These are phyloP conservation scores for Colletotrichum theobromicola DNA, from an alignment of 2,329 filamentous ascomycete genomes.

Conservation along the genomic window DNA sequence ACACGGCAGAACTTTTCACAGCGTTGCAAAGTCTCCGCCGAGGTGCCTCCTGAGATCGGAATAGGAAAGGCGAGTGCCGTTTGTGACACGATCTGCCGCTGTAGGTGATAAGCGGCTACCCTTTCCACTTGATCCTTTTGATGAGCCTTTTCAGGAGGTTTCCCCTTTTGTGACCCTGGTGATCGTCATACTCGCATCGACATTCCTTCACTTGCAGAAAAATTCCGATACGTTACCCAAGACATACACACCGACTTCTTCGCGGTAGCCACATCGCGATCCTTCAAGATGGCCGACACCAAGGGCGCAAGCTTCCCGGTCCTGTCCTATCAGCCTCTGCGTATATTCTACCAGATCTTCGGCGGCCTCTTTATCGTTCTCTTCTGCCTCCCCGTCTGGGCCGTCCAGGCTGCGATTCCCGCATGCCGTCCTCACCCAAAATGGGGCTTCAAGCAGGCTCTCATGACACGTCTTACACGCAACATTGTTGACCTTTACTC, in stretches of 20 bases:
- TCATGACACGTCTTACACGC: slow-evolving; percentile 4
- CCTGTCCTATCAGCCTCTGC: neutral
- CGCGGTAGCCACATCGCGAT: neutral
- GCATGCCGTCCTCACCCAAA: slow-evolving; percentile 3
- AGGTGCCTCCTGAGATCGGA: neutral
- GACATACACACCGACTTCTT: neutral
- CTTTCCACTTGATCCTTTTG: neutral
- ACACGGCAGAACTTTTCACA: neutral
- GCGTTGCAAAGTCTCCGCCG: neutral
- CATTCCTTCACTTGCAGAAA: neutral
- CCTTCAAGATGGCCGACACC: neutral
- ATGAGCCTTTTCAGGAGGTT: neutral
- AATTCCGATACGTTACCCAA: neutral
- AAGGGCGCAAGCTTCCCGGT: neutral
- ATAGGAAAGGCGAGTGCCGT: neutral
- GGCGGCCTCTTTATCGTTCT: neutral
- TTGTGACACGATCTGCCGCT: neutral
- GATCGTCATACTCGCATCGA: neutral
- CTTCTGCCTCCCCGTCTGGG: neutral
- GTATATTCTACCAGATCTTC: neutral
- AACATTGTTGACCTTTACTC: neutral
- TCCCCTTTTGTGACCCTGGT: neutral
- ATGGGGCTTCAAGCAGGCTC: slow-evolving; percentile 6
- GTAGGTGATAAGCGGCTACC: neutral
- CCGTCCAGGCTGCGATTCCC: neutral